These are phyloP conservation scores for Xylaria digitata DNA, from an alignment of 2,329 filamentous ascomycete species.

Conservation along the genomic window DNA sequence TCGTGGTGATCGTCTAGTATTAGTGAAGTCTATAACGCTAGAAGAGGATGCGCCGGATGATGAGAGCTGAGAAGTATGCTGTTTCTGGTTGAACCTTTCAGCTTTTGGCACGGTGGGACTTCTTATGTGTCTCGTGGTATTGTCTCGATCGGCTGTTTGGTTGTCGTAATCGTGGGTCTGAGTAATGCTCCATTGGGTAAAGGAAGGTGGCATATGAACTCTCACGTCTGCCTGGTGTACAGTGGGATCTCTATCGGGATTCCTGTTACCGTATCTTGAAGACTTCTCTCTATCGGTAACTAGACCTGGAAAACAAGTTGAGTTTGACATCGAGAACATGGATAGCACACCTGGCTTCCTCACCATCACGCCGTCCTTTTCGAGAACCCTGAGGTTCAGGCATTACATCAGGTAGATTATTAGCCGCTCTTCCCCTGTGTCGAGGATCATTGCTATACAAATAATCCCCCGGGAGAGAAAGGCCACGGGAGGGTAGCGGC, in stretches of 20 bases:
- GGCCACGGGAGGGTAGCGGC: not conserved
- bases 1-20: not conserved
- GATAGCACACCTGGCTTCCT: not conserved
- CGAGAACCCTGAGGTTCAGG: not conserved
- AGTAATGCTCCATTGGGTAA: not conserved
- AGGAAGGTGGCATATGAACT: not conserved
- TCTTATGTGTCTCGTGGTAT: not conserved
- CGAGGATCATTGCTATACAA: too few species aligned
- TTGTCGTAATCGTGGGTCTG: not conserved
- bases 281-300: not conserved
- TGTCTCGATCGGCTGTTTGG: not conserved
- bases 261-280: not conserved
- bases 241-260: not conserved
- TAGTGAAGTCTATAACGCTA: not conserved
- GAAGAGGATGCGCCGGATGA: not conserved
- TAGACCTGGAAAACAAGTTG: not conserved
- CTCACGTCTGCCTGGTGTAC: not conserved
- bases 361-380: not conserved
- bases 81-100: not conserved
- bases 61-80: too few species aligned
- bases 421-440: not conserved
- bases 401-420: not conserved
- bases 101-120: not conserved
- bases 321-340: not conserved
- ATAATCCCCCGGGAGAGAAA: not conserved